Base-by-base conservation (phyloP, 257 asterid genomes). In the Euphrasia confusa region DNA sequence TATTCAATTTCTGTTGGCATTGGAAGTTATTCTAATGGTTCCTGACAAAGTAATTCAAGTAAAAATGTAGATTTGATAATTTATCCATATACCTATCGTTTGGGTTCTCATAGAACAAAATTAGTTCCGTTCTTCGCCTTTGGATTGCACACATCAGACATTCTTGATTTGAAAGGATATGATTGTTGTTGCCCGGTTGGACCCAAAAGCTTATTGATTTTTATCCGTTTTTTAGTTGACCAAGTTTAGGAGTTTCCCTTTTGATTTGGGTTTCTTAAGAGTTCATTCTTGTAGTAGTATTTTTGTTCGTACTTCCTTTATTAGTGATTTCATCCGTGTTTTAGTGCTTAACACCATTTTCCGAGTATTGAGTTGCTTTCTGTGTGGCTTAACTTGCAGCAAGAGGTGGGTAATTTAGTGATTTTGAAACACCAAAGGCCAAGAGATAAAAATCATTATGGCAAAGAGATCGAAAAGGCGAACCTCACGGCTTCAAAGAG, bases 401-500 rank as follows among this genome's bases (percentile, higher is more conserved):
- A 14, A 57, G 50, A 64, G 60, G 69, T 55, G 49, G 68, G 52
- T 68, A 6, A 54, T 54, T 54, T 6, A n/a, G 42, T 4, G 17
- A 32, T n/a, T 28, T 57, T 30, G 13, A 53, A n/a, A 7, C 63
- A 60, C 64, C 78, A 67, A 54, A 69, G 59, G 53, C 63, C 65
- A 58, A 62, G 56, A 48, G 35, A 27, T 1, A 8, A 8, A 32
- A 24, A 52, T 58, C 30, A 10, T 35, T 24, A 93, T 93, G 99
- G 90, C 90, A 28, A 89, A 87, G 92, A 85, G 69, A 80, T 78
- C 92, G 61, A 77, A 79, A 58, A 81, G 78, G 70, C 82, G 84
- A n/a, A 58, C 70, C 45, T 67, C 78, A 47, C 74, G 86, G 44
- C 75, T 71, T 67, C 97, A 77, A 61, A 85, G 80, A 70, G 87